Conservation (phyloP, 257 asterid genomes). For the Plantago major region DNA sequence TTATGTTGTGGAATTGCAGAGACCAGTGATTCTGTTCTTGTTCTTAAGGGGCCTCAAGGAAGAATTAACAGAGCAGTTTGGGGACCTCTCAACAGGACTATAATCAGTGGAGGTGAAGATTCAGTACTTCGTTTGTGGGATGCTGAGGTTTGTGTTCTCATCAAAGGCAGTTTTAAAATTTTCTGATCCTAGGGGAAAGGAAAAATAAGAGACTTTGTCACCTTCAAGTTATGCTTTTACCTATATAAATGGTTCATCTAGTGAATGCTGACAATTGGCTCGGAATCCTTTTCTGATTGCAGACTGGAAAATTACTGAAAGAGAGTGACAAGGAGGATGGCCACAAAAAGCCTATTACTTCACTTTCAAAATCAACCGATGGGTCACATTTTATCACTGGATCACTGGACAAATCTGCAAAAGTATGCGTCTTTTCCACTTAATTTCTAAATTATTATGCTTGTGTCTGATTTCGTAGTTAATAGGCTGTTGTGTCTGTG, state of each 20-base stretch:
- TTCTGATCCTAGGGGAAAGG: no score
- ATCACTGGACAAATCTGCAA: constrained; percentile 86
- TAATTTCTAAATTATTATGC: neutral
- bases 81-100: constrained; percentile 90
- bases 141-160: constrained; percentile 55
- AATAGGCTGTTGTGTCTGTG: constrained; percentile 12
- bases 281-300: constrained; percentile 6
- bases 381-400: constrained; percentile 82
- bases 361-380: constrained; percentile 69
- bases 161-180: neutral
- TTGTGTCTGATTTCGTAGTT: neutral
- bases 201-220: neutral
- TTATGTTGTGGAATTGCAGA: constrained; percentile 41
- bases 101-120: constrained; percentile 91
- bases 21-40: constrained; percentile 55
- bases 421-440: constrained; percentile 36
- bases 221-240: neutral
- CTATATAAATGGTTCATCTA: neutral
- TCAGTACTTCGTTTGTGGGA: constrained; percentile 82
- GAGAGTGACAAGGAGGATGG: constrained; percentile 74
- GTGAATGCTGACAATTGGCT: neutral
- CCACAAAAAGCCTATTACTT: constrained; percentile 77
- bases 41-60: constrained; percentile 73
- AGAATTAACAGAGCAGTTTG: constrained; percentile 93
- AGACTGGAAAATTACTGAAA: constrained; percentile 73